These are phyloP conservation scores for Euclidium syriacum DNA, from an alignment of 345 rosid genomes.

Conservation along the genomic window DNA sequence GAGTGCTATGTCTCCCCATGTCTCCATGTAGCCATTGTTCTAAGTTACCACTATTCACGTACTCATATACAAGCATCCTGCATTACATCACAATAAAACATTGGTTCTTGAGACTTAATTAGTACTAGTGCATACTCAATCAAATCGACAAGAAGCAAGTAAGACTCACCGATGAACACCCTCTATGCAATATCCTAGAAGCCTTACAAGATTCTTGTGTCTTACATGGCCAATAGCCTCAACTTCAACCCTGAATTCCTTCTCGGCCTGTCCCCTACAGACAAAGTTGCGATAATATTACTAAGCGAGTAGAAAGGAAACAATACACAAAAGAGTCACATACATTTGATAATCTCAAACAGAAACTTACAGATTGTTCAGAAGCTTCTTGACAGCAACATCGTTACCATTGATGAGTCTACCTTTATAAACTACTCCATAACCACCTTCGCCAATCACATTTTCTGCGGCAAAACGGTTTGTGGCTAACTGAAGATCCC, in stretches of 20 bases:
- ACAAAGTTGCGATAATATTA: not conserved
- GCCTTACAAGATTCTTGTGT: slow-evolving; percentile 91
- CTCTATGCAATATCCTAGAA: slow-evolving; percentile 88
- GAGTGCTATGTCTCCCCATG: slow-evolving; percentile 44
- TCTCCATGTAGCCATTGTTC: slow-evolving; percentile 84
- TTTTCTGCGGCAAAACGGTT: slow-evolving; percentile 65
- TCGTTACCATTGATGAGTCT: slow-evolving; percentile 80
- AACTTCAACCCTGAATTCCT: slow-evolving; percentile 94
- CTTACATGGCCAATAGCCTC: slow-evolving; percentile 98
- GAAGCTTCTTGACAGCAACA: slow-evolving; percentile 97
- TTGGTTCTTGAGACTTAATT: not conserved
- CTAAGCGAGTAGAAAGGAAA: not conserved
- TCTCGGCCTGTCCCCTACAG: slow-evolving; percentile 94
- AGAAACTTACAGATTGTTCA: slow-evolving; percentile 75
- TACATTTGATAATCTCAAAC: slow-evolving; percentile 4
- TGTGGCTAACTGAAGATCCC: slow-evolving; percentile 91
- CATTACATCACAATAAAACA: not conserved
- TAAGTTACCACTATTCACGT: slow-evolving; percentile 81
- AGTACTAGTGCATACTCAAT: not conserved
- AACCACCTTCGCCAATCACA: slow-evolving; percentile 97
- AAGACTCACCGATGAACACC: slow-evolving; percentile 74
- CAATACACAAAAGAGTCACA: not conserved
- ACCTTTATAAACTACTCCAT: slow-evolving; percentile 89
- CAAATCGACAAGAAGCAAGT: slow-evolving; percentile 4
- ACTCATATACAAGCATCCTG: slow-evolving; percentile 86